Base-by-base conservation (phyloP, 192 early-diverging fungal genomes). In the Coemansia sp. region DNA sequence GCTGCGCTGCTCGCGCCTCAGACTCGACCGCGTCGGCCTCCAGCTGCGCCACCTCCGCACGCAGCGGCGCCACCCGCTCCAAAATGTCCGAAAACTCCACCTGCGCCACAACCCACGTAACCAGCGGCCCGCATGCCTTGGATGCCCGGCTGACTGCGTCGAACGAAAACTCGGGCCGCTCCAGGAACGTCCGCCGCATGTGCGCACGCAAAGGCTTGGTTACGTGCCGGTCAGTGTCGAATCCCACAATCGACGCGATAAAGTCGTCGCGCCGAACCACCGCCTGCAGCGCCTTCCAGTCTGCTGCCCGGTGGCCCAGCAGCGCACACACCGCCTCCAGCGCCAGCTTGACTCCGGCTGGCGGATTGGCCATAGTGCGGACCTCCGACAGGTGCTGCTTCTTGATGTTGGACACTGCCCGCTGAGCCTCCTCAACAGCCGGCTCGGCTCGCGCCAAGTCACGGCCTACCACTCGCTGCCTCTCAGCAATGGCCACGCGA, bases 61-160 rank as follows among this genome's bases (percentile, higher is more conserved):
- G 93, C 57, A 99, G 84, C 18, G 98, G 98, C 15, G 93, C 98
- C 35, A 99, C 89, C 44, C 87, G 84, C 72, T 98, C 94, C 55
- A 99, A 68, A 54, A 99, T 99, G 52, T 91, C 87, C 12, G 91
- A 85, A 60, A 87, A 99, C 44, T 85, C 87, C 12, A 98, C 94
- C 82, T 98, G 98, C 26, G 98, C 98, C 59, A 90, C 87, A 0
- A 93, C 98, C 98, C 98, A 99, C 76, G 95, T 88, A 21, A 94
- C 93, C 32, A 99, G 78, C 22, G 98, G 98, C 8, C 98, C 98
- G 77, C 98, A 99, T 3, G 98, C 98, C 72, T 93, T 96, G 70
- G 88, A 90, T 15, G 98, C 98, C 56, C 92, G 90, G 73, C 94
- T 97, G n/a, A 99, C 94, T 2, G 80, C 76, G 64, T 99, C 98